These are phyloP conservation scores for Avena insularis DNA, from an alignment of 176 grass and related monocot species.

Conservation along the genomic window DNA sequence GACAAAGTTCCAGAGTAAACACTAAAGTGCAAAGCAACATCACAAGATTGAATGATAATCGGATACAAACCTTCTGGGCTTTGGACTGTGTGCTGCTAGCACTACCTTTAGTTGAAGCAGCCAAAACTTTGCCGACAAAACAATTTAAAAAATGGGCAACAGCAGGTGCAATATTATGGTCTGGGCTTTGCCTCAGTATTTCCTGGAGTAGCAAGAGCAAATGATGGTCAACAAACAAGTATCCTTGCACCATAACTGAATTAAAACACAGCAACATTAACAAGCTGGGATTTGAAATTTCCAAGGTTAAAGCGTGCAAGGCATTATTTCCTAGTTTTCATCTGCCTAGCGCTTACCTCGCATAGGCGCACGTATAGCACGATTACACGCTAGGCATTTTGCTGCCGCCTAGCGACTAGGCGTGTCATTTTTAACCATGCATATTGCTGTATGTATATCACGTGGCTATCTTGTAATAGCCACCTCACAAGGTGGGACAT, in stretches of 20 bases:
- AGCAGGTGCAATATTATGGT: slow-evolving; percentile 85
- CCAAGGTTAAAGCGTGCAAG: too few species aligned
- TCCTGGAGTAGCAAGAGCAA: slow-evolving; percentile 60
- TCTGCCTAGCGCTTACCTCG: too few species aligned
- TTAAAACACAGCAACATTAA: neutral
- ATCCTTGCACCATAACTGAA: neutral
- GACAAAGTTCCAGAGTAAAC: neutral
- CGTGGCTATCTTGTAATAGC: slow-evolving; percentile 13
- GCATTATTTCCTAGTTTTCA: too few species aligned
- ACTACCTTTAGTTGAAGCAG: slow-evolving; percentile 56
- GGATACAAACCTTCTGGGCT: slow-evolving; percentile 62
- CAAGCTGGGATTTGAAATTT: neutral
- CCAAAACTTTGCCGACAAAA: slow-evolving; percentile 69
- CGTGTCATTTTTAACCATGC: too few species aligned
- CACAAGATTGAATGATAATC: neutral
- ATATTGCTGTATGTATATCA: neutral
- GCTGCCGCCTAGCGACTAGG: too few species aligned
- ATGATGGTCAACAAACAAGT: slow-evolving; percentile 33
- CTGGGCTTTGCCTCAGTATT: slow-evolving; percentile 74
- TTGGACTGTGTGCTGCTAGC: slow-evolving; percentile 51
- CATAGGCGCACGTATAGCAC: too few species aligned
- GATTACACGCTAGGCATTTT: too few species aligned
- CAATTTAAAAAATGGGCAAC: slow-evolving; percentile 94
- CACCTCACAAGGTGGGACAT: neutral
- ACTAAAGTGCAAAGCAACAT: neutral